Conservation (phyloP, 2,329 filamentous ascomycete genomes). For the Colletotrichum coccodes region DNA sequence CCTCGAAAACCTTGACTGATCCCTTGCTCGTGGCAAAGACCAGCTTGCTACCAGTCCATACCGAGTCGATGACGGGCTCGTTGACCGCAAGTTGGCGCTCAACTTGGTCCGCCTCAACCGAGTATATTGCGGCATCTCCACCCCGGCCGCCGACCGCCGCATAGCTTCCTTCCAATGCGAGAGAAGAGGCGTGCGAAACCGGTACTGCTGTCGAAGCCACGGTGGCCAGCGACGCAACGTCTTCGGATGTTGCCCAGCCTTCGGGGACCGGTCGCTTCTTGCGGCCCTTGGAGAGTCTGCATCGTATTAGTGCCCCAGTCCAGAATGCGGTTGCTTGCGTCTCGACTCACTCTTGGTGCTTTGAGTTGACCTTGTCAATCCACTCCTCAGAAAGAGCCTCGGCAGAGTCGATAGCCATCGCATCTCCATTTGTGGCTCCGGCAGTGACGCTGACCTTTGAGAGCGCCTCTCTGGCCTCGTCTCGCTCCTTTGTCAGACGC, state of each 20-base stretch:
- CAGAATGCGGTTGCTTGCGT: slow-evolving; percentile 16
- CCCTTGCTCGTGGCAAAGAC: slow-evolving; percentile 81
- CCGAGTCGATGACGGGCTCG: slow-evolving; percentile 72
- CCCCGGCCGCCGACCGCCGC: slow-evolving; percentile 81
- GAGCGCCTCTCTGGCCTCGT: slow-evolving; percentile 90
- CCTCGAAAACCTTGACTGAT: slow-evolving; percentile 81
- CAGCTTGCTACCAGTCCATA: slow-evolving; percentile 75
- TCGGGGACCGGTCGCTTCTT: slow-evolving; percentile 89
- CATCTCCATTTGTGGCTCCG: slow-evolving; percentile 72
- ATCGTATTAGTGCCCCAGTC: slow-evolving; percentile 8
- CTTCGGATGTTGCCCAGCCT: slow-evolving; percentile 83
- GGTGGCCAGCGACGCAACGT: slow-evolving; percentile 64
- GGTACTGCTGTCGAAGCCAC: slow-evolving; percentile 57
- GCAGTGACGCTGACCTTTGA: slow-evolving; percentile 82
- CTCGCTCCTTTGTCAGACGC: slow-evolving; percentile 87
- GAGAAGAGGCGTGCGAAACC: slow-evolving; percentile 59
- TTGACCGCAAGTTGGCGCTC: slow-evolving; percentile 74
- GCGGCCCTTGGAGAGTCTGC: slow-evolving; percentile 84
- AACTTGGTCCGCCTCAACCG: slow-evolving; percentile 73
- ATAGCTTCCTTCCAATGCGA: slow-evolving; percentile 67
- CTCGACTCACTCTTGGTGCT: slow-evolving; percentile 77
- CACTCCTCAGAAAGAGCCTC: slow-evolving; percentile 80
- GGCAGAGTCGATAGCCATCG: slow-evolving; percentile 88
- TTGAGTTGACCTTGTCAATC: slow-evolving; percentile 78
- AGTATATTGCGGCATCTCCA: slow-evolving; percentile 81